Base-by-base conservation (phyloP, 768 basidiomycete genomes). In the Leccinum boreale region DNA sequence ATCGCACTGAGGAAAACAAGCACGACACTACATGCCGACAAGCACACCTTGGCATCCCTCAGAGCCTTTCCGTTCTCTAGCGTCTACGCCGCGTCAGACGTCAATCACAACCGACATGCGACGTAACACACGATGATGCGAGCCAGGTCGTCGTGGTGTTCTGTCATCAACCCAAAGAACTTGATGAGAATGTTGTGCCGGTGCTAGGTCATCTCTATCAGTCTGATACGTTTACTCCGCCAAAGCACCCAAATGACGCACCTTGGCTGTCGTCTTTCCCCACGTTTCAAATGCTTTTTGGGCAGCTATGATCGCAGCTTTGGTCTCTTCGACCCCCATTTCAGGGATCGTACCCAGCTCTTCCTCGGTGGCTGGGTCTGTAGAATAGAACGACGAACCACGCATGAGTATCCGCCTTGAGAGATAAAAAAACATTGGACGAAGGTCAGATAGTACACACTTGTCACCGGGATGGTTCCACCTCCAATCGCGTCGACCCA, bases 11-110 rank as follows among this genome's bases (percentile, higher is more conserved):
- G 50, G 17, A 15, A 31, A 24, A 9, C n/a, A 50, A 24, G 9
- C 1, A 33, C 15, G 17, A 44, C 23, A 19, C n/a, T 23, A 23
- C 36, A 46, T 12, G 21, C 7, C 28, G 55, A 49, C 50, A 14
- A 28, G 44, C 52, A 2, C 60, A 89, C 90, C 82, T 90, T 89
- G 35, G 84, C 90, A 63, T 98, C 94, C 0, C 78, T 75, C 46
- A 97, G 75, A 8, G 94, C 81, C 76, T 98, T 99, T 35, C 97
- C 97, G 67, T 99, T 99, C 77, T 99, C 97, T 58, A 94, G 75
- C 6, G 93, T 95, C 92, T 93, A 71, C 39, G 50, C 47, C 52
- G 48, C 3, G 58, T 66, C 33, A 64, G 29, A 44, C 36, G 26
- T 58, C 47, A 48, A 61, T 28, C 33, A 53, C 31, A n/a, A 47